phyloP scores from a whole-genome alignment of 2,329 filamentous ascomycete species.

The Talaromyces amestolkiae region DNA sequence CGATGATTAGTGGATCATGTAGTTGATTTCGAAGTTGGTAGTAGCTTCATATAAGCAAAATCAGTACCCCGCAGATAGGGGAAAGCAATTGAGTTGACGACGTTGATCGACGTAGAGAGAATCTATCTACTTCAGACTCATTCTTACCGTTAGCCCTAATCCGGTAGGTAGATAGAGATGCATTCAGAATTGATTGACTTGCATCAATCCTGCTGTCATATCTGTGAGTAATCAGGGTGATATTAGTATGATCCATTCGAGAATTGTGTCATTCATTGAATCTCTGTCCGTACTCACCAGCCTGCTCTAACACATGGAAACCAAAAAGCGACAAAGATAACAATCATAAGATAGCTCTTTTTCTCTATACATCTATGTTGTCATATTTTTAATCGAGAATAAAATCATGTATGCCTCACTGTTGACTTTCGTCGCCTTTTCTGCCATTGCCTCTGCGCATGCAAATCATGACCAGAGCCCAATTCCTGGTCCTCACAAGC shows the following conservation, averaged over 20 bases:
- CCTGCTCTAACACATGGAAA: not conserved
- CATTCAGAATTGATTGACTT: not conserved
- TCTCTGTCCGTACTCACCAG: not conserved
- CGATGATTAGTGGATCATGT: not conserved
- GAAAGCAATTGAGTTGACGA: not conserved
- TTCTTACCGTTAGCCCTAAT: constrained; percentile 49
- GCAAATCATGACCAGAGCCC: constrained; percentile 58
- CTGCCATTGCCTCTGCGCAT: constrained; percentile 57
- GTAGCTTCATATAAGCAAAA: not conserved
- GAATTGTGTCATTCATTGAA: not conserved
- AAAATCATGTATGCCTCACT: not conserved
- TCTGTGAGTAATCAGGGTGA: not conserved
- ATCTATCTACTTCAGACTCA: constrained; percentile 29
- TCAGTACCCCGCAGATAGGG: constrained; percentile 1
- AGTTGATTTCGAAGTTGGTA: not conserved
- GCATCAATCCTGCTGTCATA: not conserved
- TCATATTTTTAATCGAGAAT: not conserved
- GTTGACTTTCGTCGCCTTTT: constrained; percentile 18
- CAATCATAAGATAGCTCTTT: not conserved
- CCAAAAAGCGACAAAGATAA: not conserved
- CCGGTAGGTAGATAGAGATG: constrained; percentile 24
- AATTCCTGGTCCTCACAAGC: constrained; percentile 67
- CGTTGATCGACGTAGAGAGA: not conserved
- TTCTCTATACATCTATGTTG: not conserved
- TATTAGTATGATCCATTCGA: not conserved